These are phyloP conservation scores for Zoysia japonica DNA, from an alignment of 176 grass and related monocot genomes.

Conservation along the genomic window DNA sequence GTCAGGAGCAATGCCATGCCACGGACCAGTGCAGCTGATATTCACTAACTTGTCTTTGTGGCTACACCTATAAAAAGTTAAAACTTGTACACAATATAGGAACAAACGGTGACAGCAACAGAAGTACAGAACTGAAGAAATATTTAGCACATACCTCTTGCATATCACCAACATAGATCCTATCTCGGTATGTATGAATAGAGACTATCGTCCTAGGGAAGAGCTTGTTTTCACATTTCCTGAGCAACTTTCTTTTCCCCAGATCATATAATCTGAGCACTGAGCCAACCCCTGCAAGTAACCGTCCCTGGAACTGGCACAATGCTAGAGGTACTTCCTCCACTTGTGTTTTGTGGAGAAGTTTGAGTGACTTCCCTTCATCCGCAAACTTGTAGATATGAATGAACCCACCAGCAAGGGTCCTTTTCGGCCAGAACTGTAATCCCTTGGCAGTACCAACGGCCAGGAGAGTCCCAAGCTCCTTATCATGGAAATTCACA, in stretches of 20 bases:
- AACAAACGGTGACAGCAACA: constrained; percentile 9
- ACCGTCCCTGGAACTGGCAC: constrained; percentile 86
- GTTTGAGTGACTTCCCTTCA: constrained; percentile 83
- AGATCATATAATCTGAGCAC: constrained; percentile 94
- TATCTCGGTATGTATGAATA: constrained; percentile 95
- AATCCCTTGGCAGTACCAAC: constrained; percentile 94
- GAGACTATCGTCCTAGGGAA: constrained; percentile 83
- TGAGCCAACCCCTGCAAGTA: constrained; percentile 87
- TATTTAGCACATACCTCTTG: constrained; percentile 71
- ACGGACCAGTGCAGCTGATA: background rate
- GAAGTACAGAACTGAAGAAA: background rate
- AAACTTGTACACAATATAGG: background rate
- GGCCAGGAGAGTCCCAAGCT: constrained; percentile 81
- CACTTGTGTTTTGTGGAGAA: constrained; percentile 97
- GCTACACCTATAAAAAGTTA: background rate
- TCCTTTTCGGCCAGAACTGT: constrained; percentile 87
- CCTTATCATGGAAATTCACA: constrained; percentile 99
- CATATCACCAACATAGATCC: constrained; percentile 97
- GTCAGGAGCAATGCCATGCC: too few relatives aligned
- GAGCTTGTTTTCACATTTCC: constrained; percentile 98
- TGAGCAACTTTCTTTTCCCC: constrained; percentile 87
- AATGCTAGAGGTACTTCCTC: constrained; percentile 88
- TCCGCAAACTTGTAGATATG: constrained; percentile 98
- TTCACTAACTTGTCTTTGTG: constrained; percentile 9
- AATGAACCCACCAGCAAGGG: constrained; percentile 77